Conservation (phyloP, 441 rosid species). For the Lepidium campestre region DNA sequence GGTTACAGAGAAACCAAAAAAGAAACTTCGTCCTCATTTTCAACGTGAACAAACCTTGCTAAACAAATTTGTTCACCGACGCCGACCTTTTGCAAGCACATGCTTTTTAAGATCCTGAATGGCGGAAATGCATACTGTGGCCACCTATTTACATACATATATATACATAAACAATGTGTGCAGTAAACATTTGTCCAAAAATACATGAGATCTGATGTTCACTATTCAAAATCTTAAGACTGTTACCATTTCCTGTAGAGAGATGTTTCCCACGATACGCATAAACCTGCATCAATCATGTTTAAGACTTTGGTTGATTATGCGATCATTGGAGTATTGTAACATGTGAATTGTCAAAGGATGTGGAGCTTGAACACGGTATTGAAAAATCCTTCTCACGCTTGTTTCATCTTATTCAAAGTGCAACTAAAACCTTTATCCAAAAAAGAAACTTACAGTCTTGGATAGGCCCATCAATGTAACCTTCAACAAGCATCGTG, state of each 20-base stretch:
- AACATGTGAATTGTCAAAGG: too few relatives aligned
- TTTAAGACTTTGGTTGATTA: not conserved
- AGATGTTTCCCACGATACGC: conserved; percentile 52
- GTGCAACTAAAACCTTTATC: too few relatives aligned
- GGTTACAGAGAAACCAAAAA: not conserved
- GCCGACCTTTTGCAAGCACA: conserved; percentile 19
- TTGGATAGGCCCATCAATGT: conserved; percentile 80
- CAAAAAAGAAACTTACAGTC: conserved; percentile 49
- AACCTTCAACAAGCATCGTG: conserved; percentile 91
- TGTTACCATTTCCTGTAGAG: conserved; percentile 26
- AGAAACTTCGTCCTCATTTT: not conserved
- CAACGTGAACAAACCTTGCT: conserved; percentile 5
- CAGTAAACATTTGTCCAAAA: not conserved
- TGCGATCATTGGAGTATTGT: too few relatives aligned
- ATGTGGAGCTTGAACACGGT: conserved; percentile 81
- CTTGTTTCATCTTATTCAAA: not conserved
- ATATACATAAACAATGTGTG: not conserved
- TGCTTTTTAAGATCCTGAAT: conserved; percentile 22
- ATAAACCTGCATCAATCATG: conserved; percentile 62
- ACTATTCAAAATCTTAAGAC: not conserved
- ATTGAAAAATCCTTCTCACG: conserved; percentile 8
- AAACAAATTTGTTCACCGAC: conserved; percentile 25
- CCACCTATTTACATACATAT: conserved; percentile 19
- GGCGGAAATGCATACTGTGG: conserved; percentile 28
- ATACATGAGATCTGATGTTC: not conserved